A percentile compares a stretch with the other conserved stretches of the same genome.
These are phyloP conservation scores for Bondarzewia mesenterica DNA, from an alignment of 1,284 basidiomycete genomes.

Conservation along the genomic window DNA sequence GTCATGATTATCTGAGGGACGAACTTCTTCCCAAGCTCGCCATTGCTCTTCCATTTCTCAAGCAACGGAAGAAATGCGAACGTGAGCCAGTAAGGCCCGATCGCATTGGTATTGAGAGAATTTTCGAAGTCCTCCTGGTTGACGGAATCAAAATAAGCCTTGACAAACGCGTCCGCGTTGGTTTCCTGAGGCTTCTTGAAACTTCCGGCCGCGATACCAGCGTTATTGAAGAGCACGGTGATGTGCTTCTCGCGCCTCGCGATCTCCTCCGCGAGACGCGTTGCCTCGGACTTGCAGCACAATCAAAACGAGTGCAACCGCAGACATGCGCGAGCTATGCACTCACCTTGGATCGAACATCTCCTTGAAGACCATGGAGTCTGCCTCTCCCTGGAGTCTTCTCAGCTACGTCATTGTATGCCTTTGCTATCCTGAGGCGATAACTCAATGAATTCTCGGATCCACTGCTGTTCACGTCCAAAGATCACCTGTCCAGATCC, in stretches of 20 bases:
- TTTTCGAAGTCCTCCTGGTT: slow-evolving; percentile 32
- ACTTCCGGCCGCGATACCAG: slow-evolving; percentile 18
- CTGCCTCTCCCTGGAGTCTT: slow-evolving; percentile 25
- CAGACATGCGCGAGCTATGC: neutral
- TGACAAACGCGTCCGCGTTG: slow-evolving; percentile 29
- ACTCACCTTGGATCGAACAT: slow-evolving; percentile 29
- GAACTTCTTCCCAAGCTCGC: slow-evolving; percentile 22
- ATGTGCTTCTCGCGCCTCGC: slow-evolving; percentile 31
- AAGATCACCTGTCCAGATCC: slow-evolving; percentile 32
- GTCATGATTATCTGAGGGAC: slow-evolving; percentile 45
- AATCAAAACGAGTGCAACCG: neutral
- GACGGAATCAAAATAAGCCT: slow-evolving; percentile 32
- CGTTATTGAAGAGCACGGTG: slow-evolving; percentile 36
- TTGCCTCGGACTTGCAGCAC: slow-evolving; percentile 31
- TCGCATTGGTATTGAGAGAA: slow-evolving; percentile 32
- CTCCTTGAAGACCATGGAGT: slow-evolving; percentile 35
- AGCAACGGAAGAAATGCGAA: slow-evolving; percentile 44
- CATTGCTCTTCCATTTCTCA: slow-evolving; percentile 32
- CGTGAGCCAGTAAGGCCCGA: slow-evolving; percentile 43
- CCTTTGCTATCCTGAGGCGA: slow-evolving; percentile 23
- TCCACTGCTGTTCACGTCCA: too few relatives aligned
- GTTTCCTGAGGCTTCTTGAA: slow-evolving; percentile 28
- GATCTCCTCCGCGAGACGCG: slow-evolving; percentile 35
- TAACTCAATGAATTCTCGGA: neutral
- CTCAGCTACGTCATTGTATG: slow-evolving; percentile 32